These are phyloP conservation scores for Fusarium luffae DNA, from an alignment of 2,329 filamentous ascomycete genomes.

Conservation along the genomic window DNA sequence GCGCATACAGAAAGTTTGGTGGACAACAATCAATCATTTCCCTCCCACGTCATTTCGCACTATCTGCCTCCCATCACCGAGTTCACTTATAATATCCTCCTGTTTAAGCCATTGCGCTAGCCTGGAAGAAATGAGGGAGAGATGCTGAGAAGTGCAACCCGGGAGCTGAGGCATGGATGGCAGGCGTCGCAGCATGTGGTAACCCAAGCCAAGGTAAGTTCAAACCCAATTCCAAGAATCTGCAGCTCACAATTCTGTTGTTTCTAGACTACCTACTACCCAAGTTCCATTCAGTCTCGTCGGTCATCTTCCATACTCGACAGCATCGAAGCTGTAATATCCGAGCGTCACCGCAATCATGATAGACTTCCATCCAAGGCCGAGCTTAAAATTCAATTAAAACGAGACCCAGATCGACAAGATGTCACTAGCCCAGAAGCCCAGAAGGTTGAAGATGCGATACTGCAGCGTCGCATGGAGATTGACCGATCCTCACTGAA, in stretches of 20 bases:
- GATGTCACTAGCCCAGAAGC: not conserved
- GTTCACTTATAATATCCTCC: not conserved
- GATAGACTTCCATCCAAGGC: not conserved
- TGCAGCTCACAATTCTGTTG: constrained; percentile 23
- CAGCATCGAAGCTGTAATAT: constrained; percentile 15
- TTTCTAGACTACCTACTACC: constrained; percentile 14
- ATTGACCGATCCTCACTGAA: not conserved
- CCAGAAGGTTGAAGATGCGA: not conserved
- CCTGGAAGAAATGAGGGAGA: constrained; percentile 49
- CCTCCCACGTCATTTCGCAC: not conserved
- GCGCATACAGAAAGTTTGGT: constrained; percentile 39
- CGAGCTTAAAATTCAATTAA: not conserved
- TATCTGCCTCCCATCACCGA: not conserved
- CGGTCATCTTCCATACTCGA: constrained; percentile 22
- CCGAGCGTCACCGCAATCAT: constrained; percentile 5
- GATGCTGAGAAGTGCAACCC: constrained; percentile 51
- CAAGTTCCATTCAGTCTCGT: not conserved
- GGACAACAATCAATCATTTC: not conserved
- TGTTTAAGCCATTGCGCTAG: not conserved
- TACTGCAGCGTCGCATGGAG: not conserved
- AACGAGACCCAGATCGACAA: not conserved
- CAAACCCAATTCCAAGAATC: not conserved
- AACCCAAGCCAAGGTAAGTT: constrained; percentile 39
- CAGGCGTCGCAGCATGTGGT: constrained; percentile 40
- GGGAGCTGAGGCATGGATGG: constrained; percentile 49